Evolutionary conservation across 140 eudicot species (phyloP).

Genomic region (Bidens hawaiensis): DNA sequence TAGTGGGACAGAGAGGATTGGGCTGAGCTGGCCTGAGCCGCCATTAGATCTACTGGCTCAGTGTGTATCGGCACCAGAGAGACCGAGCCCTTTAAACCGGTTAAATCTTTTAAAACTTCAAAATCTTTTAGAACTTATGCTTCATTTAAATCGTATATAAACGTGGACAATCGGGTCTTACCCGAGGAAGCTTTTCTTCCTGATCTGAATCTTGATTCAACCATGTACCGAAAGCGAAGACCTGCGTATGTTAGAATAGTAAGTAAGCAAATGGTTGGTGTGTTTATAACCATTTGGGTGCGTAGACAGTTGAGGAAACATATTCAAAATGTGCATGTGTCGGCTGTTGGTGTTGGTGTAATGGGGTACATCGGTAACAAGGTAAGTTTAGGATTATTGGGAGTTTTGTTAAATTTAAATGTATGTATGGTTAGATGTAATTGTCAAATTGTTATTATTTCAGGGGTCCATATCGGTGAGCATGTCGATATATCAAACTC

Average conservation of each 20-base stretch:
- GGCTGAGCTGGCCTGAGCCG: conserved; percentile 81
- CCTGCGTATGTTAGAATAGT: conserved; percentile 70
- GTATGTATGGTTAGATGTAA: background rate
- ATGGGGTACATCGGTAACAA: conserved; percentile 88
- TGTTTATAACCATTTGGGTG: conserved; percentile 75
- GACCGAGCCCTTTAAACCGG: conserved; percentile 44
- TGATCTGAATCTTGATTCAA: conserved; percentile 73
- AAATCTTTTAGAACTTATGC: conserved; percentile 50
- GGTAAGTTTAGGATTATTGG: conserved; percentile 30
- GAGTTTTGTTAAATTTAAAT: background rate
- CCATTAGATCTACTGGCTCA: conserved; percentile 65
- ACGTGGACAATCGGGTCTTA: conserved; percentile 32
- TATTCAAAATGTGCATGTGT: conserved; percentile 69
- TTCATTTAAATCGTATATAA: conserved; percentile 47
- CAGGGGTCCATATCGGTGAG: conserved; percentile 96
- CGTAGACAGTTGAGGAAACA: conserved; percentile 74
- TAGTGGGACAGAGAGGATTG: conserved; percentile 81
- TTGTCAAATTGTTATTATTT: background rate
- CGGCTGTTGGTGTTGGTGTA: conserved; percentile 93
- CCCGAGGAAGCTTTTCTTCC: conserved; percentile 45
- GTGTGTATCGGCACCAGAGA: conserved; percentile 42
- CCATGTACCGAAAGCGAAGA: conserved; percentile 59
- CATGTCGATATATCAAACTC: conserved; percentile 92
- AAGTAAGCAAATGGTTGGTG: conserved; percentile 93
- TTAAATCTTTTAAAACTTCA: conserved; percentile 57